Percentiles rank a stretch among this genome's conserved stretches.
phyloP scores from a whole-genome alignment of 371 early-diverging fungal genomes.

The Mortierella sp. region DNA sequence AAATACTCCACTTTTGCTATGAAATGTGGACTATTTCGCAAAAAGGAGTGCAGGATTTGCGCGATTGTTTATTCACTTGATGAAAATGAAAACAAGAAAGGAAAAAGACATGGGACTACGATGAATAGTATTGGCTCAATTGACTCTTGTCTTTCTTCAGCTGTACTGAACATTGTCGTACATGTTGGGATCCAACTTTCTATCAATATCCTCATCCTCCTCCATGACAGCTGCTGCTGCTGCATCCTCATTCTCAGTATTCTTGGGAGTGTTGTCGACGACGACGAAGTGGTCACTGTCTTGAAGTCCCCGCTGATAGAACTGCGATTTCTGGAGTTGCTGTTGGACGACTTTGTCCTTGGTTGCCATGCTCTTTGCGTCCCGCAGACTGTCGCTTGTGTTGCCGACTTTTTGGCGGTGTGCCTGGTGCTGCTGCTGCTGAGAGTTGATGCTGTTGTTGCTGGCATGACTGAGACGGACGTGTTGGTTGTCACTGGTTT shows the following conservation, averaged over 20 bases:
- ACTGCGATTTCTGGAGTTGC: background rate
- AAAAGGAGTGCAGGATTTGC: too few relatives aligned
- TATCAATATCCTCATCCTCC: slow-evolving; percentile 15
- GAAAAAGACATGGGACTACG: too few relatives aligned
- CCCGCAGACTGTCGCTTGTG: background rate
- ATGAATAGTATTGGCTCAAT: too few relatives aligned
- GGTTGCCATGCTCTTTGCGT: background rate
- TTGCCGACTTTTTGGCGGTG: background rate
- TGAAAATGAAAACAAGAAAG: too few relatives aligned
- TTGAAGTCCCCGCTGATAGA: background rate
- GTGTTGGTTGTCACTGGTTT: background rate
- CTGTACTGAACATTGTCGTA: slow-evolving; percentile 22
- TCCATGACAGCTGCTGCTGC: background rate
- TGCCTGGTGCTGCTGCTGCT: background rate
- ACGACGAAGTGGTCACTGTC: background rate
- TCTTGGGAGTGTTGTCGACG: background rate
- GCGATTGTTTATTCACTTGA: too few relatives aligned
- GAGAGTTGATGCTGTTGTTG: background rate
- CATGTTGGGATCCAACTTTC: slow-evolving; percentile 3
- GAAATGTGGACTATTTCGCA: too few relatives aligned
- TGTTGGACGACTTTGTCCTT: background rate
- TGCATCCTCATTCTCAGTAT: background rate
- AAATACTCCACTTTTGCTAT: too few relatives aligned
- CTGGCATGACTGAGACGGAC: background rate
- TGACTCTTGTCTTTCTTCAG: too few relatives aligned